Evolutionary conservation across 1,139 yeast genomes (phyloP).

Genomic region (Pichia norvegensis): DNA sequence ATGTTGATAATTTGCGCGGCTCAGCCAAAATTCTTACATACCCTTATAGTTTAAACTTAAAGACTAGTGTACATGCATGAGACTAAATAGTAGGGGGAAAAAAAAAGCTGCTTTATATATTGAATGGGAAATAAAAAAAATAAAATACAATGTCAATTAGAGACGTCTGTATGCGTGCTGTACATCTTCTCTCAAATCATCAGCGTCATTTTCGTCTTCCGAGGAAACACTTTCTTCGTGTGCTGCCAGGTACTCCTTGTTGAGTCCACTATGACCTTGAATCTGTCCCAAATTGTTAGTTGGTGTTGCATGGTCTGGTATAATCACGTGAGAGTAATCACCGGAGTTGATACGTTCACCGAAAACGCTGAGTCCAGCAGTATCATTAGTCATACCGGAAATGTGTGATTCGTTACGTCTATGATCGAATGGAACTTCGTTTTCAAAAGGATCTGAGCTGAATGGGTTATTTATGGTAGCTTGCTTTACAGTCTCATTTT

Average conservation of each 20-base stretch:
- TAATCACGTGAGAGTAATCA: background rate
- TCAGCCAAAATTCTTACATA: background rate
- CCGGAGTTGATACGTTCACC: slow-evolving; percentile 11
- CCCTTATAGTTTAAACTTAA: too few species aligned
- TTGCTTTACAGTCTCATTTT: background rate
- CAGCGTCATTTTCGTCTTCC: background rate
- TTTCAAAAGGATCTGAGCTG: slow-evolving; percentile 4
- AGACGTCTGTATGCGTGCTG: slow-evolving; percentile 4
- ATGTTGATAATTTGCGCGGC: background rate
- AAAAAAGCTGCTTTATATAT: background rate
- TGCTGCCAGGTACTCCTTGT: background rate
- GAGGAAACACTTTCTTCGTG: slow-evolving; percentile 1
- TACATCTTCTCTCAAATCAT: slow-evolving; percentile 6
- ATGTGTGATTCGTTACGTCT: slow-evolving; percentile 7
- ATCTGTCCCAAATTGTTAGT: background rate
- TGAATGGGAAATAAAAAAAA: background rate
- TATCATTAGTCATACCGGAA: slow-evolving; percentile 8
- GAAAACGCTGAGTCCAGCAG: slow-evolving; percentile 11
- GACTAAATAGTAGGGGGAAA: background rate
- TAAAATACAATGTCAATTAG: background rate
- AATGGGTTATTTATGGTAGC: slow-evolving; percentile 5
- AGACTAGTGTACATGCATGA: too few species aligned
- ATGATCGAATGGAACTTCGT: slow-evolving; percentile 2
- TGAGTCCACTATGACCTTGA: background rate
- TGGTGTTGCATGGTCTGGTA: background rate